Evolutionary conservation across 2,329 filamentous ascomycete genomes (phyloP).

Genomic region (Alternaria metachromatica): DNA sequence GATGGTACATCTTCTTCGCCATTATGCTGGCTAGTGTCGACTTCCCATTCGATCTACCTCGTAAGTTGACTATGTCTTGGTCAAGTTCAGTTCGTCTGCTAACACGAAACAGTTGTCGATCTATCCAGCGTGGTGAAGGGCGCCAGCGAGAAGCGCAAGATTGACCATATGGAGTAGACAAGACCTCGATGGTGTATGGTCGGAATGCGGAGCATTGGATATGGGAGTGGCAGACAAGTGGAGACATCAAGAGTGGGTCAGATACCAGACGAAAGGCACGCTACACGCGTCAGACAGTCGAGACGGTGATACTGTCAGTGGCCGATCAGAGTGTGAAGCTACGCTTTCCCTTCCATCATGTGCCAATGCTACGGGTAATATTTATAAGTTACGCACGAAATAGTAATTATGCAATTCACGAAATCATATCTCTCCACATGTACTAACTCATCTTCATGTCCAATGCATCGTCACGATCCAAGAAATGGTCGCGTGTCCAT

Average conservation of each 20-base stretch:
- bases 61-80: conserved; percentile 22
- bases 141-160: conserved; percentile 46
- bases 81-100: conserved; percentile 4
- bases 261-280: not conserved
- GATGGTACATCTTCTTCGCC: conserved; percentile 62
- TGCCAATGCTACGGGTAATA: not conserved
- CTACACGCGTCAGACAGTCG: not conserved
- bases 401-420: not conserved
- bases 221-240: not conserved
- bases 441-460: not conserved
- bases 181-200: not conserved
- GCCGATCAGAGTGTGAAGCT: not conserved
- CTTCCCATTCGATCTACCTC: conserved; percentile 60
- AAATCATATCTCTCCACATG: not conserved
- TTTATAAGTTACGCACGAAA: not conserved
- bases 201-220: not conserved
- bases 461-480: not conserved
- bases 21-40: conserved; percentile 58
- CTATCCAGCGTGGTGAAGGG: conserved; percentile 55
- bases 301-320: not conserved
- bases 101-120: conserved; percentile 49
- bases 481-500: not conserved
- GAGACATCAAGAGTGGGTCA: not conserved
- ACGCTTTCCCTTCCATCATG: not conserved
- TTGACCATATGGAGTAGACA: conserved; percentile 30